Base-by-base conservation (phyloP, 2,329 filamentous ascomycete genomes). In the Lecanosticta acicola region DNA sequence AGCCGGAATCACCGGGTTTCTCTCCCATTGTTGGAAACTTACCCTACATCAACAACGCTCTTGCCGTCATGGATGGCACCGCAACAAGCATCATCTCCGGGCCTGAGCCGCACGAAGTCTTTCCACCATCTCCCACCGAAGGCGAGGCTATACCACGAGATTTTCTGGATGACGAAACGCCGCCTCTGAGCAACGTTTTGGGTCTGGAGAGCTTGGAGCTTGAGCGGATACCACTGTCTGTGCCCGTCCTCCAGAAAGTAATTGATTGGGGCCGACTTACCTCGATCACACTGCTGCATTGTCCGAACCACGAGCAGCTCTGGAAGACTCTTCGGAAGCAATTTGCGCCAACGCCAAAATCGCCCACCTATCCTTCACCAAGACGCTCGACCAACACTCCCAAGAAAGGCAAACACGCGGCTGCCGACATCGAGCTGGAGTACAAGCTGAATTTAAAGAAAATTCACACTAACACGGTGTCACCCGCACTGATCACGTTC, bases 221-320 rank as follows among this genome's bases (percentile, higher is more conserved):
- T 2, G 86, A 93, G 65, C 78, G 85, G 18, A 77, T 91, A 2
- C 77, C 79, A 0, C 68, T 93, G n/a, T 88, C 83, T 1, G 75
- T 87, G 34, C 73, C 80, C 7, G 79, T 87, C n/a, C 73, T 88
- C 44, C 75, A 80, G 38, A 78, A 78, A 49, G 83, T 79, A 1
- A 75, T 93, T 34, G 85, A 93, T 66, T 93, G 85, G 85, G 79
- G 80, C 1, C 71, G 76, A 8, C 65, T 93, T 42, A 85, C 81
- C 2, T 84, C 73, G 13, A 67, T 93, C 41, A 91, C 87, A 0
- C 75, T 93, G 16, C 76, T 93, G 37, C 75, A 83, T 50, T 93
- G 87, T 60, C 72, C 75, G 26, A 79, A 85, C 42, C 81, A 88
- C 59, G 85, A 90, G 49, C 76, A 78, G 46, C 71, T 93, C 2